Conservation (phyloP, 345 rosid genomes). For the Melastoma malabathricum region DNA sequence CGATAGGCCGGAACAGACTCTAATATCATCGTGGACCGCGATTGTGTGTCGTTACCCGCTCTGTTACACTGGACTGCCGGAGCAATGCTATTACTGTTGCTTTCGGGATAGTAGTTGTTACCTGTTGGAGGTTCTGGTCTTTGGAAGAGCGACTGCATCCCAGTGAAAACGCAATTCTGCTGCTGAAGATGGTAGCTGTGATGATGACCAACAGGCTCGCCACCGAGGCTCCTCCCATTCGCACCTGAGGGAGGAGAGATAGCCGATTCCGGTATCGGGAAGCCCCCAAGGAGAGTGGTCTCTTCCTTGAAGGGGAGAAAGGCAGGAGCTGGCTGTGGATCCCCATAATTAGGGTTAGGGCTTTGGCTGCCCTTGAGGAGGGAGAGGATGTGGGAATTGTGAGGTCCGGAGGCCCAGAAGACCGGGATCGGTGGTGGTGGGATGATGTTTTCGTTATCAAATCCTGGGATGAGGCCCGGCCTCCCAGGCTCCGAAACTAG, state of each 20-base stretch:
- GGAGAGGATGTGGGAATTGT: slow-evolving; percentile 38
- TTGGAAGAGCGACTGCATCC: slow-evolving; percentile 47
- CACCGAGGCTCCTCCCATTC: slow-evolving; percentile 21
- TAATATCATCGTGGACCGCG: slow-evolving; percentile 21
- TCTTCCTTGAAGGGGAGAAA: slow-evolving; percentile 35
- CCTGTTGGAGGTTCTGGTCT: slow-evolving; percentile 34
- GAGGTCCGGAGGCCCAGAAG: slow-evolving; percentile 35
- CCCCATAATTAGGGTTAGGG: slow-evolving; percentile 26
- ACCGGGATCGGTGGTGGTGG: slow-evolving; percentile 18
- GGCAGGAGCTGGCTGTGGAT: background rate
- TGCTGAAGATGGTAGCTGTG: slow-evolving; percentile 9
- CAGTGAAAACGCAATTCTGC: slow-evolving; percentile 27
- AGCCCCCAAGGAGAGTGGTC: slow-evolving; percentile 21
- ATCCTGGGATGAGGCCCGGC: slow-evolving; percentile 24
- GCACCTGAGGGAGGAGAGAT: slow-evolving; percentile 10
- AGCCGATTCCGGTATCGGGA: slow-evolving; percentile 21
- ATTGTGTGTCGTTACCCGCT: slow-evolving; percentile 3
- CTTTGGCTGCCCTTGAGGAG: slow-evolving; percentile 28
- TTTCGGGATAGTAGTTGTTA: slow-evolving; percentile 5
- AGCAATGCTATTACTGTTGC: background rate
- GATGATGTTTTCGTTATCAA: slow-evolving; percentile 20
- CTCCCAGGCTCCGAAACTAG: slow-evolving; percentile 35
- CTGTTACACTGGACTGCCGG: background rate
- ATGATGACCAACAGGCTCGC: slow-evolving; percentile 21
- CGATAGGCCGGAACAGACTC: slow-evolving; percentile 33